Evolutionary conservation across 2,329 filamentous ascomycete genomes (phyloP).

Genomic region (Calonectria pseudoturangicola): DNA sequence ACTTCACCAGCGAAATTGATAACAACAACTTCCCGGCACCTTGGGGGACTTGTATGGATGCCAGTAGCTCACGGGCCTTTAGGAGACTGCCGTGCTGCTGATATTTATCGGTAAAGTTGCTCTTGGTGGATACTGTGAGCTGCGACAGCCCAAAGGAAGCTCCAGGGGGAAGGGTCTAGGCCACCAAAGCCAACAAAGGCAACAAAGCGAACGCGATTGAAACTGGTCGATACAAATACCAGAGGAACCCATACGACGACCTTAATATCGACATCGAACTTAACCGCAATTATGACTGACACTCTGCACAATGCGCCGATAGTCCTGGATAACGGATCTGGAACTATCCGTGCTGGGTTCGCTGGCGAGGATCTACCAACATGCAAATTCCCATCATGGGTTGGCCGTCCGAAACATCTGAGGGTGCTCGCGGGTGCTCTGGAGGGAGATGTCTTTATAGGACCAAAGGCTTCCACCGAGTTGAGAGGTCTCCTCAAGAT

Average conservation of each 20-base stretch:
- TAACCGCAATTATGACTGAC: slow-evolving; percentile 68
- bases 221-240: slow-evolving; percentile 44
- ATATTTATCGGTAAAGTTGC: slow-evolving; percentile 36
- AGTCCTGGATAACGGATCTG: slow-evolving; percentile 98
- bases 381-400: slow-evolving; percentile 98
- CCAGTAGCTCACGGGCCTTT: slow-evolving; percentile 45
- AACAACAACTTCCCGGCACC: slow-evolving; percentile 47
- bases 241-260: slow-evolving; percentile 37
- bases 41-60: slow-evolving; percentile 45
- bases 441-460: slow-evolving; percentile 98
- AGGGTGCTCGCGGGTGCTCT: slow-evolving; percentile 96
- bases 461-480: slow-evolving; percentile 90
- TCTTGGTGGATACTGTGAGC: slow-evolving; percentile 46
- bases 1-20: slow-evolving; percentile 46
- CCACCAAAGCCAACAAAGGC: slow-evolving; percentile 38
- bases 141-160: slow-evolving; percentile 44
- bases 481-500: slow-evolving; percentile 96
- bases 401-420: slow-evolving; percentile 95
- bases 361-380: slow-evolving; percentile 97
- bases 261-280: slow-evolving; percentile 30
- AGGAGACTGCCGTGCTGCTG: slow-evolving; percentile 33
- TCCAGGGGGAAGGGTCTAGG: slow-evolving; percentile 46
- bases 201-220: slow-evolving; percentile 46
- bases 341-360: slow-evolving; percentile 97
- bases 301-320: slow-evolving; percentile 96